phyloP scores from a whole-genome alignment of 768 basidiomycete species.

The Rhizopogon vulgaris region DNA sequence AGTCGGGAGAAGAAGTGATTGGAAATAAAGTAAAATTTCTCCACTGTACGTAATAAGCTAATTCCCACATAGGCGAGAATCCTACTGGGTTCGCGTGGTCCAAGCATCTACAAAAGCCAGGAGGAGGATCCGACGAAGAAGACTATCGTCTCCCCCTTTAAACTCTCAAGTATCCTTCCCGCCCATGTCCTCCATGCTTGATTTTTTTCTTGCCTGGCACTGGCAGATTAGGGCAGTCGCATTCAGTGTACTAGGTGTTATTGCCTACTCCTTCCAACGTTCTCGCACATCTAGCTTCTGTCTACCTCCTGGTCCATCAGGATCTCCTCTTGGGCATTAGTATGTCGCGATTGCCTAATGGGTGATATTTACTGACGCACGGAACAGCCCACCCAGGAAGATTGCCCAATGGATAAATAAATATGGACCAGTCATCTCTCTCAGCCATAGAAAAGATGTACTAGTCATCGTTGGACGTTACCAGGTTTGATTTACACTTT shows the following conservation, averaged over 20 bases:
- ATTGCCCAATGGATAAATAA: slow-evolving; percentile 5
- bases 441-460: slow-evolving; percentile 1
- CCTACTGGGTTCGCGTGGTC: too few species aligned
- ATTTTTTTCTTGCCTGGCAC: neutral
- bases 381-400: neutral
- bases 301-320: slow-evolving; percentile 5
- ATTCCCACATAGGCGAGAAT: too few species aligned
- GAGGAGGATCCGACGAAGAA: neutral
- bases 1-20: too few species aligned
- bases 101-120: neutral
- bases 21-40: too few species aligned
- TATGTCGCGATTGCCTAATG: neutral
- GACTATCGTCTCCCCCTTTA: too few species aligned
- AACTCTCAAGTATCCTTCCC: too few species aligned
- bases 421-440: slow-evolving; percentile 5
- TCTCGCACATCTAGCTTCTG: neutral
- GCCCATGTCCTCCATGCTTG: neutral
- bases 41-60: neutral
- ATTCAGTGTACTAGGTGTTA: neutral
- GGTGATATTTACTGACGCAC: neutral
- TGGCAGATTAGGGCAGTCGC: neutral
- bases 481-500: slow-evolving; percentile 15
- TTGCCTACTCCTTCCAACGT: neutral
- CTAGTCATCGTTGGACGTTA: slow-evolving; percentile 6
- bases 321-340: slow-evolving; percentile 1